Base-by-base conservation (phyloP, 371 early-diverging fungal species). In the Saksenaea oblongispora region DNA sequence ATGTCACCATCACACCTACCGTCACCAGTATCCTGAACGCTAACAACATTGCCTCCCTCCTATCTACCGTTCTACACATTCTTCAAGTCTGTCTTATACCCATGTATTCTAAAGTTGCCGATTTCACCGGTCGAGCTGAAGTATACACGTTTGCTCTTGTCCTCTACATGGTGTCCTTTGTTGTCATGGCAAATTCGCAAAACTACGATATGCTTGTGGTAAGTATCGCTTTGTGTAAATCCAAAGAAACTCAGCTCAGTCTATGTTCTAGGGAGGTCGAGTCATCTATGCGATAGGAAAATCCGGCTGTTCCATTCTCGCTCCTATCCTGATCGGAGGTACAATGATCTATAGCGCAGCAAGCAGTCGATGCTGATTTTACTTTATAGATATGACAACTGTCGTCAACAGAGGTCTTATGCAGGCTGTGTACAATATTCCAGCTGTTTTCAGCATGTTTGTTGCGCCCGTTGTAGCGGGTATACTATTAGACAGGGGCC, bases 301-400 rank as follows among this genome's bases (percentile, higher is more conserved):
- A n/a, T 59, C 74, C 28, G 78, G 78, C 39, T 62, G 65, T 18
- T 57, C 59, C 15, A 71, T 75, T 54, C 44, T 78, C 9, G 70
- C 70, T 27, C 78, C 71, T 53, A 73, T 78, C 34, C 56, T 75
- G 13, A 73, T 72, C 62, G 78, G 75, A 58, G 78, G 78, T 73
- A 78, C 44, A 39, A 0, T 8, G n/a, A n/a, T n/a, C n/a, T n/a
- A n/a, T n/a, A n/a, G n/a, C n/a, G n/a, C n/a, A n/a, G n/a, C n/a
- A n/a, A n/a, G n/a, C n/a, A n/a, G n/a, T n/a, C n/a, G n/a, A n/a
- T 22, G 5, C 51, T 47, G 5, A 8, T 47, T 22, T 22, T 47
- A 0, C n/a, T 47, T 47, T 47, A 13, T 60, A 73, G 79, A 78
- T 51, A 66, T 78, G 47, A 78, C 78, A 8, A 61, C 54, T 27